These are phyloP conservation scores for Tetrapisispora taiwanensis DNA, from an alignment of 805 yeast genomes.

Conservation along the genomic window DNA sequence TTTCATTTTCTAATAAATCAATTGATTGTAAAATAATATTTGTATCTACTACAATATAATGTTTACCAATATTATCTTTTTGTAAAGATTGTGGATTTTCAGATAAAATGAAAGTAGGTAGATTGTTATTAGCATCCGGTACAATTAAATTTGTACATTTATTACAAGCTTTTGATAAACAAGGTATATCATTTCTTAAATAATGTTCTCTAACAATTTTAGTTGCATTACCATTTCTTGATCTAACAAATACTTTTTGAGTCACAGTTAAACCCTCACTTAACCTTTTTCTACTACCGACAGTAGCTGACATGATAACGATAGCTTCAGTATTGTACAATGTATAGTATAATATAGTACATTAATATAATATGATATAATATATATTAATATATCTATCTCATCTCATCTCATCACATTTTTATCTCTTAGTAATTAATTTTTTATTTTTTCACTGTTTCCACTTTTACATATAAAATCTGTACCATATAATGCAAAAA, in stretches of 20 bases:
- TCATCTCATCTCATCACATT: conserved; percentile 2
- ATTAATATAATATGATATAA: too few species aligned
- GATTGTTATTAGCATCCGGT: conserved; percentile 56
- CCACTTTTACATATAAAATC: too few species aligned
- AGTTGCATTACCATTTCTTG: conserved; percentile 81
- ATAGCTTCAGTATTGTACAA: too few species aligned
- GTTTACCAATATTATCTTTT: conserved; percentile 41
- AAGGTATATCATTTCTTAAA: conserved; percentile 83
- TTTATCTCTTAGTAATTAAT: neutral
- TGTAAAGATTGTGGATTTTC: conserved; percentile 43
- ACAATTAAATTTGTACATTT: conserved; percentile 44
- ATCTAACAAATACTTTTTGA: conserved; percentile 83
- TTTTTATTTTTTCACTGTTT: too few species aligned
- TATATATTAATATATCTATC: too few species aligned
- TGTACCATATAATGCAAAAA: too few species aligned
- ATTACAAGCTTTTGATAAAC: conserved; percentile 64
- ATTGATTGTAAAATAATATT: conserved; percentile 82
- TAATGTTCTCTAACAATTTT: conserved; percentile 90
- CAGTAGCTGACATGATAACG: conserved; percentile 3
- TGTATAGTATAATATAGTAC: too few species aligned
- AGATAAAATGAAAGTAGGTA: conserved; percentile 58
- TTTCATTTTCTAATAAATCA: conserved; percentile 71
- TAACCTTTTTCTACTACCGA: conserved; percentile 30
- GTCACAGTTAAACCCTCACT: conserved; percentile 54
- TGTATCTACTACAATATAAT: conserved; percentile 79